Evolutionary conservation across 176 grass and related monocot genomes (phyloP).

Genomic region (Eragrostis curvula): DNA sequence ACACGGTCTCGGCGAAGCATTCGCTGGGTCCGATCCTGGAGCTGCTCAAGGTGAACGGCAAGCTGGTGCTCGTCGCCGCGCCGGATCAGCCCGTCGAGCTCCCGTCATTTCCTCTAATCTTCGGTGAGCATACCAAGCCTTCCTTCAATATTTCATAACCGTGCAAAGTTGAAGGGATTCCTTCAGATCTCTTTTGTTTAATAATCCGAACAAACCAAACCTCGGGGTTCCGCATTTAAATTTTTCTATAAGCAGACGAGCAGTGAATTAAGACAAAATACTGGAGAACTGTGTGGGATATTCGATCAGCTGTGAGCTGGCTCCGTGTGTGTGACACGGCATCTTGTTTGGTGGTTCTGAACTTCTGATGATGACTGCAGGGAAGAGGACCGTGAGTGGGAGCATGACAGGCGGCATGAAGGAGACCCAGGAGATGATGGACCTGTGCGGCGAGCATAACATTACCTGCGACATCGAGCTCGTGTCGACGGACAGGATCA

Average conservation of each 20-base stretch:
- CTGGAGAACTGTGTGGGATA: not conserved
- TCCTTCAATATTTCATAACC: too few relatives aligned
- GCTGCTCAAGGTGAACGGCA: conserved; percentile 77
- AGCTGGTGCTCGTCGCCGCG: conserved; percentile 72
- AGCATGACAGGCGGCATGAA: conserved; percentile 80
- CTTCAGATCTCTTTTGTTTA: not conserved
- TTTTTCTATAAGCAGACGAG: too few relatives aligned
- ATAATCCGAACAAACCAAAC: too few relatives aligned
- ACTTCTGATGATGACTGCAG: conserved; percentile 13
- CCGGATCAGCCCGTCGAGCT: conserved; percentile 84
- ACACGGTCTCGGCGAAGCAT: conserved; percentile 73
- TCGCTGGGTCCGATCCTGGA: conserved; percentile 79
- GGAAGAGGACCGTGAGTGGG: conserved; percentile 74
- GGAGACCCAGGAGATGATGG: conserved; percentile 95
- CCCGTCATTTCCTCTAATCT: conserved; percentile 87
- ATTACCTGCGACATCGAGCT: conserved; percentile 83
- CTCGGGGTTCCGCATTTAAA: not conserved
- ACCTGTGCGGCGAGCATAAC: conserved; percentile 63
- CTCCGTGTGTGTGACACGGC: not conserved
- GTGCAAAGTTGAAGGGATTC: too few relatives aligned
- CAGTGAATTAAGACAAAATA: too few relatives aligned
- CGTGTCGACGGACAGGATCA: conserved; percentile 58
- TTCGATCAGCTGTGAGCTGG: not conserved
- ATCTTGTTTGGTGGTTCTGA: not conserved
- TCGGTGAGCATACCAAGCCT: conserved; percentile 43